Base-by-base conservation (phyloP, 2,329 filamentous ascomycete genomes). In the Alternaria ventricosa region DNA sequence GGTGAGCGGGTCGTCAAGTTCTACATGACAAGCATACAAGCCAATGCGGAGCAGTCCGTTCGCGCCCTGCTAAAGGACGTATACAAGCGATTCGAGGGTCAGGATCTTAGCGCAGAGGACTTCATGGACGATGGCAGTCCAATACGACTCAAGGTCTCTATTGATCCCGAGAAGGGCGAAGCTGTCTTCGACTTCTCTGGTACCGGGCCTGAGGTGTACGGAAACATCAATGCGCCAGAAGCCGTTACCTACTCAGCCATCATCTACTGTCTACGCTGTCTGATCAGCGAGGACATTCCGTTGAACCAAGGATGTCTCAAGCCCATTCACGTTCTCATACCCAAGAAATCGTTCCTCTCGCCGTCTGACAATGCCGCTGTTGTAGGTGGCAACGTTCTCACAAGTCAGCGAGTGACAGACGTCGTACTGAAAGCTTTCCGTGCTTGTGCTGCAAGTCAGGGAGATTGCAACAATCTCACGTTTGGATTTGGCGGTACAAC, bases 121-220 rank as follows among this genome's bases (percentile, higher is more conserved):
- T 93, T 90, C 82, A 96, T 96, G 92, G 93, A 96, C 71, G 93
- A 96, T 71, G 93, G 93, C 25, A 92, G 87, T 10, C 91, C 92
- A 0, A 95, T 96, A 72, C 84, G 87, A 55, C 85, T 96, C 7
- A 90, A 89, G 65, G 86, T 96, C 11, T 90, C 88, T 1, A 96
- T 96, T 67, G 88, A 95, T 72, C 86, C 87, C 0, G 85, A 89
- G 0, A 89, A 91, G 45, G 93, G 92, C 15, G 90, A 92, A 65
- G 93, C 93, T 0, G 82, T 91, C 0, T 96, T 96, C 73, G 89
- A 96, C 79, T 92, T 96, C 77, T 85, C 84, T 0, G 92, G 92
- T 20, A 96, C 92, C 0, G 92, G 92, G 0, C 89, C 90, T 0
- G 91, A 96, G 79, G 90, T 93, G 1, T 93, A 93, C 71, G 91